Evolutionary conservation across 208 protist species (phyloP).

Genomic region (Leishmania turanica): DNA sequence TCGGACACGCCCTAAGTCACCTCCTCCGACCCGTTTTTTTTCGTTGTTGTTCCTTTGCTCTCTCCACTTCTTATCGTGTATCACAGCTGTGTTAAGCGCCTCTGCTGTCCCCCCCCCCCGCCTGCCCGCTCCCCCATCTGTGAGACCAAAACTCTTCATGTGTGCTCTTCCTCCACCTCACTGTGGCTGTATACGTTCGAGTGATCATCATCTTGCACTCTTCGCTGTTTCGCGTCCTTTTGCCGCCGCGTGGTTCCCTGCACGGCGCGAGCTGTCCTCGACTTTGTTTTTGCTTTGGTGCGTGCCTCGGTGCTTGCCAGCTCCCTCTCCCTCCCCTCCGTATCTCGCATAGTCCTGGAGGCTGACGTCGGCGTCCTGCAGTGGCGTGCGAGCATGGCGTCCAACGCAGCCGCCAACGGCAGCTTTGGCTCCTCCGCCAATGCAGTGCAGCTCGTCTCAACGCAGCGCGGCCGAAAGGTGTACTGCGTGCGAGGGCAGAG

Average conservation of each 20-base stretch:
- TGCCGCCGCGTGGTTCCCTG: background rate
- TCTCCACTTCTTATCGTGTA: background rate
- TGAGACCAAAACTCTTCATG: conserved; percentile 1
- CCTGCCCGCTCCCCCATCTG: background rate
- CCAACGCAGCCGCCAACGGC: conserved; percentile 30
- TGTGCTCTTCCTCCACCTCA: background rate
- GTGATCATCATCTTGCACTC: background rate
- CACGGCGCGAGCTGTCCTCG: conserved; percentile 9
- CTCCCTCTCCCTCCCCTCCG: background rate
- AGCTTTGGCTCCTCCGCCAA: conserved; percentile 47
- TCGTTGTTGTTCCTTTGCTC: background rate
- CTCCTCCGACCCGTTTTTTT: background rate
- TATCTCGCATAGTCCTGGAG: background rate
- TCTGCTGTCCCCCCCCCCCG: background rate
- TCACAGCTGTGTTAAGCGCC: background rate
- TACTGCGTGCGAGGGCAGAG: conserved; percentile 83
- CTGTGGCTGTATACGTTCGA: background rate
- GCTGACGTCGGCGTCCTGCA: background rate
- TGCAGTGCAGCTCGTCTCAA: conserved; percentile 71
- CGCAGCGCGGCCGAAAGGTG: conserved; percentile 81
- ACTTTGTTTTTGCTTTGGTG: conserved; percentile 2
- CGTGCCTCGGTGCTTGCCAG: background rate
- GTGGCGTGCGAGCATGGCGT: conserved; percentile 8
- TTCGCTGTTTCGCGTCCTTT: background rate
- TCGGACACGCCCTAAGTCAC: background rate